Evolutionary conservation across 2,329 filamentous ascomycete genomes (phyloP).

Genomic region (Colletotrichum somersetense): DNA sequence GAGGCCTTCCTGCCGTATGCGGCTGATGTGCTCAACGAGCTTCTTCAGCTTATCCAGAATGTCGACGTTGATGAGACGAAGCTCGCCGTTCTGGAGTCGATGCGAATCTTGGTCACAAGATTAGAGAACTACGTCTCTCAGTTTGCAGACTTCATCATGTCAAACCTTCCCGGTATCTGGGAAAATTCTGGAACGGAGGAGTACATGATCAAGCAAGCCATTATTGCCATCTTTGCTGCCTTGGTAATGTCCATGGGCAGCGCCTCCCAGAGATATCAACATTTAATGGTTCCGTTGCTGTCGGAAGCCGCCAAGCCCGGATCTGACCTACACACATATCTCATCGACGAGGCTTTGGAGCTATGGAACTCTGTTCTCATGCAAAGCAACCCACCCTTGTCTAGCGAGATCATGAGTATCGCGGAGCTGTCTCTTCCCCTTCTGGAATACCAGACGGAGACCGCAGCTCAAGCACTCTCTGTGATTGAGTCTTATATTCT

Average conservation of each 20-base stretch:
- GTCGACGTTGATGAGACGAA: constrained; percentile 90
- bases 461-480: constrained; percentile 70
- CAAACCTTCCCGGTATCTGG: constrained; percentile 86
- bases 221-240: constrained; percentile 86
- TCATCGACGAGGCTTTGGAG: constrained; percentile 92
- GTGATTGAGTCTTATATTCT: constrained; percentile 79
- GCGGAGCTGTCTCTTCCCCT: constrained; percentile 74
- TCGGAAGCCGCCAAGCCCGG: constrained; percentile 81
- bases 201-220: constrained; percentile 93
- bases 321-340: constrained; percentile 81
- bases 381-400: constrained; percentile 73
- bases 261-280: constrained; percentile 82
- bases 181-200: constrained; percentile 82
- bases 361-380: constrained; percentile 84
- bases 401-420: constrained; percentile 72
- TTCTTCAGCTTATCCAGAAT: constrained; percentile 83
- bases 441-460: constrained; percentile 74
- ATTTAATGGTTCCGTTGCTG: constrained; percentile 85
- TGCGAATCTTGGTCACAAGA: constrained; percentile 82
- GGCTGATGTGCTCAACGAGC: constrained; percentile 75
- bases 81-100: constrained; percentile 88
- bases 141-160: constrained; percentile 85
- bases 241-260: constrained; percentile 88
- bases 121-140: constrained; percentile 79
- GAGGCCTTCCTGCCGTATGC: constrained; percentile 83